phyloP scores from a whole-genome alignment of 2,329 filamentous ascomycete genomes.

The Xylaria hypoxylon region DNA sequence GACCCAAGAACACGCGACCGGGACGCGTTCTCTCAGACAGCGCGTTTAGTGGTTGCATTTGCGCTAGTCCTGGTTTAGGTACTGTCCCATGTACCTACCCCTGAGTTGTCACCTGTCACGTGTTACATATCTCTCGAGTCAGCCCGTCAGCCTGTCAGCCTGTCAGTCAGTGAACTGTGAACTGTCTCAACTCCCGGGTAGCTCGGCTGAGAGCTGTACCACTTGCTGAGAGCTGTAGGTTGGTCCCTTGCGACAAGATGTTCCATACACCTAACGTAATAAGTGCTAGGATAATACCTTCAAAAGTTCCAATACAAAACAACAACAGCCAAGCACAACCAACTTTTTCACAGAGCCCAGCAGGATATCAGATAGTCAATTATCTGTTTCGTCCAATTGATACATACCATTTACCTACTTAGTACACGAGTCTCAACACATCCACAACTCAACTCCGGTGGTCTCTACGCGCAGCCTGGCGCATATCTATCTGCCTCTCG shows the following conservation, averaged over 20 bases:
- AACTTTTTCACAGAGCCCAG: not conserved
- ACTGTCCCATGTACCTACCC: not conserved
- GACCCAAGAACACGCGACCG: conserved; percentile 38
- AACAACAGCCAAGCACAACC: not conserved
- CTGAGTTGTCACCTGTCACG: conserved; percentile 25
- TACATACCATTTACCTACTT: too few species aligned
- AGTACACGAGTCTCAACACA: too few species aligned
- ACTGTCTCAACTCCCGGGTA: conserved; percentile 15
- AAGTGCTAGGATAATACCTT: not conserved
- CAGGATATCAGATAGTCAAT: not conserved
- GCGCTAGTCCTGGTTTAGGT: conserved; percentile 9
- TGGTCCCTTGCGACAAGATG: conserved; percentile 23
- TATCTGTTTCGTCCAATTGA: not conserved
- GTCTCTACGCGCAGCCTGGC: not conserved
- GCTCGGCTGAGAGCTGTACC: conserved; percentile 3
- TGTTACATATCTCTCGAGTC: conserved; percentile 11
- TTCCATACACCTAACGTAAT: conserved; percentile 9
- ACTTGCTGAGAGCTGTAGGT: not conserved
- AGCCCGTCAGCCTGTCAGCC: not conserved
- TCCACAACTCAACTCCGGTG: not conserved
- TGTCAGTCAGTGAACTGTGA: too few species aligned
- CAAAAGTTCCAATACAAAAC: not conserved
- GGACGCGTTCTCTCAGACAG: conserved; percentile 38
- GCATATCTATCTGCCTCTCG: conserved; percentile 4
- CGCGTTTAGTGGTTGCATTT: conserved; percentile 43